These are phyloP conservation scores for Fusarium gaditjirri DNA, from an alignment of 2,329 filamentous ascomycete species.

Conservation along the genomic window DNA sequence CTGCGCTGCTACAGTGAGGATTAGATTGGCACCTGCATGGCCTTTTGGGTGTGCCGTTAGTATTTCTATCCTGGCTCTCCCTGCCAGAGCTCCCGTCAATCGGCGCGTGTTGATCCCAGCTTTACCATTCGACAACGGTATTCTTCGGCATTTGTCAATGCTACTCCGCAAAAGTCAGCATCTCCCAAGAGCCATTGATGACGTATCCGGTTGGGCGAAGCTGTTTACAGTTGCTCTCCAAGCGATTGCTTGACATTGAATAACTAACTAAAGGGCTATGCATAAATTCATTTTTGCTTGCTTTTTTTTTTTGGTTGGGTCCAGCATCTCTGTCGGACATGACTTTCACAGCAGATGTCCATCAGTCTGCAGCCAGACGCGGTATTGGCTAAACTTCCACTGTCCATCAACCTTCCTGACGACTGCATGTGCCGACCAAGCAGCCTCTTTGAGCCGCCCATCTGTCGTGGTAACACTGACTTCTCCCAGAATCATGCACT, in stretches of 20 bases:
- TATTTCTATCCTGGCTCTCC: slow-evolving; percentile 1
- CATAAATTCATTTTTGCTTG: slow-evolving; percentile 18
- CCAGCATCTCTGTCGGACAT: background rate
- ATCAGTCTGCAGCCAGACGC: slow-evolving; percentile 48
- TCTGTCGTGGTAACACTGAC: slow-evolving; percentile 44
- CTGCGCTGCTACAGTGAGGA: slow-evolving; percentile 2
- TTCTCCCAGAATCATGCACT: slow-evolving; percentile 48
- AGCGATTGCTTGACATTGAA: slow-evolving; percentile 3
- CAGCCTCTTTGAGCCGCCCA: slow-evolving; percentile 40
- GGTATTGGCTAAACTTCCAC: slow-evolving; percentile 50
- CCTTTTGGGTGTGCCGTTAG: slow-evolving; percentile 26
- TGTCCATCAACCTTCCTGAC: slow-evolving; percentile 44
- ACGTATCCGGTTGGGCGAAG: slow-evolving; percentile 28
- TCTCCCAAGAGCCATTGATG: slow-evolving; percentile 25
- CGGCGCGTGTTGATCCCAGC: slow-evolving; percentile 36
- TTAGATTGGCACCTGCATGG: slow-evolving; percentile 1
- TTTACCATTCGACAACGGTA: slow-evolving; percentile 35
- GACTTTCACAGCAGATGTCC: slow-evolving; percentile 21
- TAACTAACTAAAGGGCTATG: slow-evolving; percentile 23
- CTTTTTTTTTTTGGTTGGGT: background rate
- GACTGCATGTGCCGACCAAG: slow-evolving; percentile 49
- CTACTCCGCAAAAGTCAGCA: slow-evolving; percentile 22
- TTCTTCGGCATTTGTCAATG: slow-evolving; percentile 22
- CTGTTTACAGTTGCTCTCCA: background rate
- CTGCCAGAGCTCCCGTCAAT: slow-evolving; percentile 28